These are phyloP conservation scores for Lachnellula subtilissima DNA, from an alignment of 2,329 filamentous ascomycete species.

Conservation along the genomic window DNA sequence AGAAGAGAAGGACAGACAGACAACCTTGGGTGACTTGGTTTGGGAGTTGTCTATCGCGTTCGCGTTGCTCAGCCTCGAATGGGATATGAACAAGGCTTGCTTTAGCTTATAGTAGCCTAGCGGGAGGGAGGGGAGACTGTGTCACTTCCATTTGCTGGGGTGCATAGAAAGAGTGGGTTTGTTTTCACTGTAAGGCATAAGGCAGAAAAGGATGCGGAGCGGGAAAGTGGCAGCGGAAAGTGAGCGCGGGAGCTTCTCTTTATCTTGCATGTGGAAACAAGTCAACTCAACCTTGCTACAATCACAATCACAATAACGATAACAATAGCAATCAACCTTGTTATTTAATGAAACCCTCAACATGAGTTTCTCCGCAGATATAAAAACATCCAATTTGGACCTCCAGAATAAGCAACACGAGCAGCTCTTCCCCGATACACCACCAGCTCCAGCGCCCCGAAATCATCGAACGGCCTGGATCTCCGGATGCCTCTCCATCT, in stretches of 20 bases:
- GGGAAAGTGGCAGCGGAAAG: neutral
- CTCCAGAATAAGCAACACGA: slow-evolving; percentile 10
- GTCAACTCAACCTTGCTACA: neutral
- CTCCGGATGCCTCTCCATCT: slow-evolving; percentile 15
- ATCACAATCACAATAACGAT: too few species aligned
- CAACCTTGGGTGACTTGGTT: neutral
- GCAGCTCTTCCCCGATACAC: slow-evolving; percentile 12
- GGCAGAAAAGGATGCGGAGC: too few species aligned
- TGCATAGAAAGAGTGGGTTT: too few species aligned
- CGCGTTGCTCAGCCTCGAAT: too few species aligned
- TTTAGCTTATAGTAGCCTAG: too few species aligned
- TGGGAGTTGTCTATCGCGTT: too few species aligned
- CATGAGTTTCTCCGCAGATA: slow-evolving; percentile 14
- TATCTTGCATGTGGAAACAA: neutral
- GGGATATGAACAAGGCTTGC: too few species aligned
- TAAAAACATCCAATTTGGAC: slow-evolving; percentile 12
- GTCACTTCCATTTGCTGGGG: too few species aligned
- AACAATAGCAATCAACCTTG: neutral
- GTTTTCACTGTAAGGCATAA: too few species aligned
- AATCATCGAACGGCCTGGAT: slow-evolving; percentile 13
- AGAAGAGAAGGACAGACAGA: neutral
- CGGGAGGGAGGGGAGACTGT: too few species aligned
- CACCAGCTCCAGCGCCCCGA: slow-evolving; percentile 11
- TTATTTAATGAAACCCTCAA: slow-evolving; percentile 6
- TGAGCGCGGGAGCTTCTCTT: neutral